Evolutionary conservation across 2,329 filamentous ascomycete species (phyloP).

Genomic region (Trichoderma brevicompactum): DNA sequence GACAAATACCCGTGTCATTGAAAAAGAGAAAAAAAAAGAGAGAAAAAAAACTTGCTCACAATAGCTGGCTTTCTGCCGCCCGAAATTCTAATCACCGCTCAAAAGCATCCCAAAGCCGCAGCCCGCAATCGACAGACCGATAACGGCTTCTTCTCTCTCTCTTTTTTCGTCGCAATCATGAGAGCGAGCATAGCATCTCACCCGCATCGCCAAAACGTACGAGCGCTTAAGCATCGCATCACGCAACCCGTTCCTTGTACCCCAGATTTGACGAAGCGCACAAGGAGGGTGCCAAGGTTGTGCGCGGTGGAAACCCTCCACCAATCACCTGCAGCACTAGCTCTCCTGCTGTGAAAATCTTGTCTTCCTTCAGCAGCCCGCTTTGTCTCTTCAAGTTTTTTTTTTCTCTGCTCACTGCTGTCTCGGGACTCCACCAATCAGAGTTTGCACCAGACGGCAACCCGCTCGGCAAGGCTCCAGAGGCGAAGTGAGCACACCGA

Average conservation of each 20-base stretch:
- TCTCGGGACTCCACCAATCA: too few relatives aligned
- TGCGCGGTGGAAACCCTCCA: constrained; percentile 4
- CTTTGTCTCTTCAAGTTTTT: neutral
- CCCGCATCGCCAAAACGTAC: neutral
- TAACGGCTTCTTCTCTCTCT: neutral
- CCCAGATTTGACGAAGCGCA: constrained; percentile 11
- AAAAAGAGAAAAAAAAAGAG: neutral
- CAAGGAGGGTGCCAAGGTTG: constrained; percentile 2
- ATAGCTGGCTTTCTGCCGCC: too few relatives aligned
- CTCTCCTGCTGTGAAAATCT: neutral
- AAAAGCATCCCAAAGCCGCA: too few relatives aligned
- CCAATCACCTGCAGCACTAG: constrained; percentile 15
- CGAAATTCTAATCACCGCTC: too few relatives aligned
- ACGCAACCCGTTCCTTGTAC: constrained; percentile 6
- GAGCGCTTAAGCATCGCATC: constrained; percentile 11
- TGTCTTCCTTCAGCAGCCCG: neutral
- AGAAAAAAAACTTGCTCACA: too few relatives aligned
- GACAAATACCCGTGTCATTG: too few relatives aligned
- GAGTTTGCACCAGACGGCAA: too few relatives aligned
- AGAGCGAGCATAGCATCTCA: neutral
- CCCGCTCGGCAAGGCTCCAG: too few relatives aligned
- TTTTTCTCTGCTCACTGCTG: too few relatives aligned
- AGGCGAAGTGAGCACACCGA: too few relatives aligned
- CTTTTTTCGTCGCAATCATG: neutral
- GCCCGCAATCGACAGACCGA: neutral